Evolutionary conservation across 1,139 yeast genomes (phyloP), one percentile per base, ranked within the genome.

Genomic region (Scheffersomyces cryptocercus): DNA sequence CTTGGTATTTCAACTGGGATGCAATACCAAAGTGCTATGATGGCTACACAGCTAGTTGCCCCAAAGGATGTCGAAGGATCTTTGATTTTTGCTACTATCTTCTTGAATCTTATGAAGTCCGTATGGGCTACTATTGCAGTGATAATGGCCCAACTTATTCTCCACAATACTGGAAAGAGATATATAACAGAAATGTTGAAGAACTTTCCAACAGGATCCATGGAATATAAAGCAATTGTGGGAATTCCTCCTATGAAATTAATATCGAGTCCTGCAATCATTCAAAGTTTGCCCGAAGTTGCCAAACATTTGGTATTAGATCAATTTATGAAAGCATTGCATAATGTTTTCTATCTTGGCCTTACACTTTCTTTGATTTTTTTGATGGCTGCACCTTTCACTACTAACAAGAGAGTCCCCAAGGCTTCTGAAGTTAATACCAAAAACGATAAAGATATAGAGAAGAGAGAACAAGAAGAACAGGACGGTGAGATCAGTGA

Each of bases 1-100:
- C 69, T 73, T 5, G 88, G 88, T 44, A 54, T 79, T 14, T 73
- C 80, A 0, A 61, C 75, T 40, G 88, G 88, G 2, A 52, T 74
- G 15, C 64, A 68, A 37, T 65, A 81, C 51, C 88, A 82, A 58
- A 63, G 80, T 28, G 59, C 77, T 2, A 52, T 77, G 35, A 56
- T 83, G 15, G 64, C 79, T 14, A 70, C 75, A 8, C 88, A 83
- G 54, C 54, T 82, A 24, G 61, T 67, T 29, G 79, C 83, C 1
- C 85, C 85, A 3, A 70, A 67, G 32, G 52, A 64, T 29, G 49
- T 65, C n/a, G 67, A 68, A 2, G 84, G 84, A 3, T 69, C 79
- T 0, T 64, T 75, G 36, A 73, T 80, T 38, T 51, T 76, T 44
- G 68, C 76, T 1, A 77, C 82, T 1, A 58, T 80, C 0, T 66